Evolutionary conservation across 768 basidiomycete species (phyloP).

Genomic region (Hortiboletus campestris): DNA sequence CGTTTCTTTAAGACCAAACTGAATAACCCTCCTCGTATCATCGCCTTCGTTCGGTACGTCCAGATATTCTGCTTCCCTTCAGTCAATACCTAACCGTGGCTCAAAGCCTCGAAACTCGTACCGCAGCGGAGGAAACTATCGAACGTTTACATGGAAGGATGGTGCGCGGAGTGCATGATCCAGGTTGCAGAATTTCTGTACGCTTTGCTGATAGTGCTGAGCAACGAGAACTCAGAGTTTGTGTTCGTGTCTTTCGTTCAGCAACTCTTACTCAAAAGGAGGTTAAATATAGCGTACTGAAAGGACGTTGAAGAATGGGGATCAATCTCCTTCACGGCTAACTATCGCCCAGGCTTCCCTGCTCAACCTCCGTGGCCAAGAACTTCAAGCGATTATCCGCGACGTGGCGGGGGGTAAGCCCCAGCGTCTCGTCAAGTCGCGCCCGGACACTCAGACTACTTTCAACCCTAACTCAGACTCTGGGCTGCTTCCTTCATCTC

Average conservation of each 20-base stretch:
- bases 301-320: conserved; percentile 57
- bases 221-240: conserved; percentile 71
- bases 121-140: conserved; percentile 73
- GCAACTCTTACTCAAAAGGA: conserved; percentile 1
- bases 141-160: conserved; percentile 77
- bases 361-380: conserved; percentile 71
- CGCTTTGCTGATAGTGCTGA: conserved; percentile 78
- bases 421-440: conserved; percentile 5
- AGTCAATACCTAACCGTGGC: neutral
- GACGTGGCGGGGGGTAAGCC: conserved; percentile 7
- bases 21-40: conserved; percentile 73
- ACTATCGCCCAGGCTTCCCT: conserved; percentile 79
- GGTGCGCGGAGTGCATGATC: conserved; percentile 77
- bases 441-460: neutral
- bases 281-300: conserved; percentile 51
- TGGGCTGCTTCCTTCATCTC: conserved; percentile 14
- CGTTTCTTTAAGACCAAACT: conserved; percentile 79
- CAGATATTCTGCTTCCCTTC: neutral
- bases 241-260: conserved; percentile 24
- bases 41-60: conserved; percentile 75
- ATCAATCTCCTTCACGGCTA: conserved; percentile 58
- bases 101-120: conserved; percentile 63
- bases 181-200: conserved; percentile 74
- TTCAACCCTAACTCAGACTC: neutral
- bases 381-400: conserved; percentile 32